A percentile compares a stretch with the other conserved stretches of the same genome.
Evolutionary conservation across 2,329 filamentous ascomycete species (phyloP).

Genomic region (Thielaviopsis ethacetica): DNA sequence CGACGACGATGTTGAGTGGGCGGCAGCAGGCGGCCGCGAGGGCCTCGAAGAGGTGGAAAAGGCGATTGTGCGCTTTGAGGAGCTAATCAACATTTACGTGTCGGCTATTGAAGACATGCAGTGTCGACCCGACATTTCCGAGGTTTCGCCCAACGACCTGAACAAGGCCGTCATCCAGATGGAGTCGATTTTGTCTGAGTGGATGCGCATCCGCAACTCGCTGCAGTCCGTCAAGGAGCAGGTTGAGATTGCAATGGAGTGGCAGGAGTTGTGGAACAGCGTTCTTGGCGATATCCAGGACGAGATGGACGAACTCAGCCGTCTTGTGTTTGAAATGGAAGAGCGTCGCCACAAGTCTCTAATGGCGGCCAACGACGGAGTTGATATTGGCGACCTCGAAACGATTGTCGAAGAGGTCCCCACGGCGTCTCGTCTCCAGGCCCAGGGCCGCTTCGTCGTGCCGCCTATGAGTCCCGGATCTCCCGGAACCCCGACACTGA

Average conservation of each 20-base stretch:
- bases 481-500: slow-evolving; percentile 36
- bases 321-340: slow-evolving; percentile 93
- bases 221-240: slow-evolving; percentile 71
- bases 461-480: slow-evolving; percentile 44
- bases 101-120: slow-evolving; percentile 88
- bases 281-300: slow-evolving; percentile 85
- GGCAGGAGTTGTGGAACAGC: slow-evolving; percentile 91
- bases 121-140: slow-evolving; percentile 55
- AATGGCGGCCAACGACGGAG: slow-evolving; percentile 44
- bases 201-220: slow-evolving; percentile 64
- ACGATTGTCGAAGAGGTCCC: slow-evolving; percentile 86
- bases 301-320: slow-evolving; percentile 63
- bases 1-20: slow-evolving; percentile 97
- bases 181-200: slow-evolving; percentile 71
- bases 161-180: slow-evolving; percentile 68
- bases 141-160: slow-evolving; percentile 55
- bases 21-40: slow-evolving; percentile 69
- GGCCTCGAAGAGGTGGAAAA: slow-evolving; percentile 57
- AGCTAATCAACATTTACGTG: slow-evolving; percentile 82
- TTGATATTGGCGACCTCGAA: slow-evolving; percentile 76
- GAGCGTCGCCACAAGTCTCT: slow-evolving; percentile 76
- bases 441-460: slow-evolving; percentile 45
- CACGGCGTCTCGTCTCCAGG: slow-evolving; percentile 29
- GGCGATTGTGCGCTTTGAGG: slow-evolving; percentile 71
- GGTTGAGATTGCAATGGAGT: slow-evolving; percentile 96